A percentile compares a stretch with the other conserved stretches of the same genome.
Conservation (phyloP, 805 yeast genomes). For the Kluyveromyces wickerhamii region DNA sequence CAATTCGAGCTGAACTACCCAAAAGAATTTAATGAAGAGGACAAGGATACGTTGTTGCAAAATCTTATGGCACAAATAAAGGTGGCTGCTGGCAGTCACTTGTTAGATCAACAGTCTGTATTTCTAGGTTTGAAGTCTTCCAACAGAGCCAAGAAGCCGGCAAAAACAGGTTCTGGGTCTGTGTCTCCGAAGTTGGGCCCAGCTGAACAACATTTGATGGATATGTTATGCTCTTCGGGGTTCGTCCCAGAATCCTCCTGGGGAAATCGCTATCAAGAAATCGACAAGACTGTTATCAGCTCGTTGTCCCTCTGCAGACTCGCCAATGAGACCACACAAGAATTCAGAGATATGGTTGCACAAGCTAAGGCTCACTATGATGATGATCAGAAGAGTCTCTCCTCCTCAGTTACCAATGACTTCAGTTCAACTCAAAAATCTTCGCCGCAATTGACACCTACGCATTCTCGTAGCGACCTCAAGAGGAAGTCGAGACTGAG, state of each 20-base stretch:
- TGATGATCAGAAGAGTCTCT: slow-evolving; percentile 9
- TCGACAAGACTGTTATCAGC: slow-evolving; percentile 77
- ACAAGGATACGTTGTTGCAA: slow-evolving; percentile 29
- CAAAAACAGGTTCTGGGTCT: neutral
- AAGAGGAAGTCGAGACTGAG: slow-evolving; percentile 52
- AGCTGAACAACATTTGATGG: slow-evolving; percentile 91
- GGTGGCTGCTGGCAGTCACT: slow-evolving; percentile 59
- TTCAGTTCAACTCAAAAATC: neutral
- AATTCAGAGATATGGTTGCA: slow-evolving; percentile 22
- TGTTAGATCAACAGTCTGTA: slow-evolving; percentile 49
- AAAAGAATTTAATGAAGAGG: slow-evolving; percentile 41
- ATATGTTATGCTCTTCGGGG: slow-evolving; percentile 91
- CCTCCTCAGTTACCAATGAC: neutral
- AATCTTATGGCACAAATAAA: slow-evolving; percentile 60
- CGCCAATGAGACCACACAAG: slow-evolving; percentile 34
- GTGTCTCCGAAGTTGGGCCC: slow-evolving; percentile 45
- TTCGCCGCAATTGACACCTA: slow-evolving; percentile 7
- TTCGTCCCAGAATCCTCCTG: slow-evolving; percentile 58
- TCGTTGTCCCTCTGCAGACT: slow-evolving; percentile 43
- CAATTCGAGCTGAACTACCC: slow-evolving; percentile 34
- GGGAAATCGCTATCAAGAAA: slow-evolving; percentile 89
- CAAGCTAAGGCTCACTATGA: slow-evolving; percentile 20
- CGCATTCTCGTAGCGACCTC: slow-evolving; percentile 20
- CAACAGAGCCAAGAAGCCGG: slow-evolving; percentile 25
- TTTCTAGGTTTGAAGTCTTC: slow-evolving; percentile 61